Conservation (phyloP, 495 filamentous ascomycete genomes). For the Neurospora intermedia region DNA sequence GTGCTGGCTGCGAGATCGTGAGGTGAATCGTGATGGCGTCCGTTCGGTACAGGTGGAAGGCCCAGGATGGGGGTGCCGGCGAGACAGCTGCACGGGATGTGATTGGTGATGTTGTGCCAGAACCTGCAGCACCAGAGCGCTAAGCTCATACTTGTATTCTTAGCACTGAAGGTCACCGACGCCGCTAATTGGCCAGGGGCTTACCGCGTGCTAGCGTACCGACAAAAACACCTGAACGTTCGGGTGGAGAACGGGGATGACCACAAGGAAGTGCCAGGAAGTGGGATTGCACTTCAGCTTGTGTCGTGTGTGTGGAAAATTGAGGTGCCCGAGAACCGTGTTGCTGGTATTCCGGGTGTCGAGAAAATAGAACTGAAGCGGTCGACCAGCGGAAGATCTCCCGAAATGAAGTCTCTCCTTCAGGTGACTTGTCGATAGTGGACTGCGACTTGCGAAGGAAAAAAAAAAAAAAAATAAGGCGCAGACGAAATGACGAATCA, state of each 20-base stretch:
- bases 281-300: background rate
- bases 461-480: background rate
- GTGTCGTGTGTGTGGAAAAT: background rate
- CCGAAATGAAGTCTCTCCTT: background rate
- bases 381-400: background rate
- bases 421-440: background rate
- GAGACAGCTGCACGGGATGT: conserved; percentile 1
- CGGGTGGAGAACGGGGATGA: background rate
- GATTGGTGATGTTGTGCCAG: conserved; percentile 18
- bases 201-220: conserved; percentile 17
- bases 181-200: conserved; percentile 17
- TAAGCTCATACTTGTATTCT: conserved; percentile 22
- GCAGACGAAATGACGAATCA: background rate
- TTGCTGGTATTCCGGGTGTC: background rate
- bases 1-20: background rate
- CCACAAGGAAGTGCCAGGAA: background rate
- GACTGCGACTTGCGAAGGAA: background rate
- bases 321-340: background rate
- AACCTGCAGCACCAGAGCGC: conserved; percentile 24
- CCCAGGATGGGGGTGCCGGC: background rate
- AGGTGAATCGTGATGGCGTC: conserved; percentile 18
- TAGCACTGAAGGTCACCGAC: conserved; percentile 12
- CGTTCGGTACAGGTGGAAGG: conserved; percentile 6
- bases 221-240: conserved; percentile 9
- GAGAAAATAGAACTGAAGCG: background rate